Conservation (phyloP, 75 land plant species). For the Sequoiadendron giganteum region DNA sequence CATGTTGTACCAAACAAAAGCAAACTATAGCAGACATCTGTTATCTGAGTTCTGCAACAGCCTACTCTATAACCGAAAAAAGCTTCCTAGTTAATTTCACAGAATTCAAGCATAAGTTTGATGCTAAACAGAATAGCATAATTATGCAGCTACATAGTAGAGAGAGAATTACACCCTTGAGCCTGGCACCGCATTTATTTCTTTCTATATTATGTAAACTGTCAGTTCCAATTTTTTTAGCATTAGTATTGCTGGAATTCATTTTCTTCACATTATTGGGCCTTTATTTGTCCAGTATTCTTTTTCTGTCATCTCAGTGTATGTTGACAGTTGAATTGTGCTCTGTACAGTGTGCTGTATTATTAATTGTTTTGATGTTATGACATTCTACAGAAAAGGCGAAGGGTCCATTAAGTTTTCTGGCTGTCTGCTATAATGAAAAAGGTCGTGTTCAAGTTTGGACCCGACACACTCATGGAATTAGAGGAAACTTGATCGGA, state of each 20-base stretch:
- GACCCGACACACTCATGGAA: constrained; percentile 46
- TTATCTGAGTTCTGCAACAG: not conserved
- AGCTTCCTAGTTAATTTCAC: not conserved
- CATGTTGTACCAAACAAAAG: no score
- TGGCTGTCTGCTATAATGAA: constrained; percentile 34
- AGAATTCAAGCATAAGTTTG: not conserved
- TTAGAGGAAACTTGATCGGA: constrained; percentile 36
- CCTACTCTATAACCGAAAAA: not conserved
- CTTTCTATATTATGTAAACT: not conserved
- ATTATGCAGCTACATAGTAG: not conserved
- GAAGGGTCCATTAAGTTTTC: constrained; percentile 34
- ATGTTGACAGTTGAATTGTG: not conserved
- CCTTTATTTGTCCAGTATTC: not conserved
- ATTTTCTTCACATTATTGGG: not conserved
- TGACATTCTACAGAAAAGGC: constrained; percentile 24
- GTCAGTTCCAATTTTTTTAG: not conserved
- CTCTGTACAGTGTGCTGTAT: not conserved
- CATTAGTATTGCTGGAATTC: not conserved
- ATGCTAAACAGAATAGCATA: not conserved
- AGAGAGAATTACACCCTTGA: not conserved
- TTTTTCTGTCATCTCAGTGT: not conserved
- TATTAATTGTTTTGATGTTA: not conserved
- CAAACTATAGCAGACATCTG: no score
- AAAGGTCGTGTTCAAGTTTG: constrained; percentile 32
- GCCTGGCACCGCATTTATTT: not conserved